phyloP scores from a whole-genome alignment of 805 yeast species.

The Zygotorulaspora danielsina region DNA sequence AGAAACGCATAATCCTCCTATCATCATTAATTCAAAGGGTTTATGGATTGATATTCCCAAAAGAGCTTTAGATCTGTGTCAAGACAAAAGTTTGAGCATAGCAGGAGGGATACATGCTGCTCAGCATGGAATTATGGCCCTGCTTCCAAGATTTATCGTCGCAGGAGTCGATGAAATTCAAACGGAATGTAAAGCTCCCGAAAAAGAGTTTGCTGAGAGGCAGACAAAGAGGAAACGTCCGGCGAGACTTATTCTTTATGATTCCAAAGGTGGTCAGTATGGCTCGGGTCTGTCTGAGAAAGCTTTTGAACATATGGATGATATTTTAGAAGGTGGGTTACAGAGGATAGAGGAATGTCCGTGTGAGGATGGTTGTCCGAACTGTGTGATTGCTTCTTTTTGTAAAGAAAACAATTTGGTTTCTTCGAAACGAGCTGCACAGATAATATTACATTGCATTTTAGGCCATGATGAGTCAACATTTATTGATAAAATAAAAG shows the following conservation, averaged over 20 bases:
- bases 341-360: conserved; percentile 58
- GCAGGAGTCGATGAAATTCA: conserved; percentile 73
- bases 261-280: conserved; percentile 71
- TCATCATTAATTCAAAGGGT: conserved; percentile 65
- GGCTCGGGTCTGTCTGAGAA: conserved; percentile 80
- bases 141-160: conserved; percentile 67
- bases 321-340: conserved; percentile 57
- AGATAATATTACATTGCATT: conserved; percentile 59
- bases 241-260: conserved; percentile 79
- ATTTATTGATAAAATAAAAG: conserved; percentile 39
- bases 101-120: conserved; percentile 98
- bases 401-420: conserved; percentile 83
- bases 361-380: conserved; percentile 66
- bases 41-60: conserved; percentile 87
- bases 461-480: conserved; percentile 45
- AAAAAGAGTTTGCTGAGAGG: conserved; percentile 82
- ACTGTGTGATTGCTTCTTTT: conserved; percentile 76
- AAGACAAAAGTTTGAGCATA: conserved; percentile 53
- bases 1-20: conserved; percentile 87
- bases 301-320: conserved; percentile 74
- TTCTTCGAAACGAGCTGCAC: conserved; percentile 81
- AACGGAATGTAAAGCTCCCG: conserved; percentile 97
- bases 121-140: conserved; percentile 80
- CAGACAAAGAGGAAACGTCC: conserved; percentile 75
- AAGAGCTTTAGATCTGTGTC: conserved; percentile 54